A percentile compares a stretch with the other conserved stretches of the same genome.
phyloP scores from a whole-genome alignment of 2,329 filamentous ascomycete genomes.

The Fusarium nelsonii region DNA sequence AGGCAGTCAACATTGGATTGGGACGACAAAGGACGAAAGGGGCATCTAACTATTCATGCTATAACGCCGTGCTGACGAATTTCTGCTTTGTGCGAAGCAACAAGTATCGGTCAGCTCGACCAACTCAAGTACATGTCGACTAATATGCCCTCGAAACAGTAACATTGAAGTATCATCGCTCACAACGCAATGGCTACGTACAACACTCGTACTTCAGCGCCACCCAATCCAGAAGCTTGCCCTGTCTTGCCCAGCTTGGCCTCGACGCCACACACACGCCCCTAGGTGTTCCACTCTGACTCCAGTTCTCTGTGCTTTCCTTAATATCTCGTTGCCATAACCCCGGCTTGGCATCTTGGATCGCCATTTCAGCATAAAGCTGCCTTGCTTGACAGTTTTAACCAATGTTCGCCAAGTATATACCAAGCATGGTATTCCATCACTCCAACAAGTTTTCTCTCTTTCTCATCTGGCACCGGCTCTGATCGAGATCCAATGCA shows the following conservation, averaged over 20 bases:
- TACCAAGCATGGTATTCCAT: conserved; percentile 9
- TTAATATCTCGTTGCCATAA: conserved; percentile 37
- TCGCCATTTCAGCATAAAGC: conserved; percentile 24
- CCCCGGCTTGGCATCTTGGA: conserved; percentile 40
- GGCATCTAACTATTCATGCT: background rate
- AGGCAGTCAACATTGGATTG: background rate
- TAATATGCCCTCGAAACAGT: background rate
- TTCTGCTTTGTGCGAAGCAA: background rate
- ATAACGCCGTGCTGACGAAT: background rate
- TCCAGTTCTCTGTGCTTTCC: conserved; percentile 24
- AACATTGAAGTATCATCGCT: background rate
- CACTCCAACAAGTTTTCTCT: conserved; percentile 8
- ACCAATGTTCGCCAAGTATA: conserved; percentile 35
- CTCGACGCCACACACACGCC: conserved; percentile 33
- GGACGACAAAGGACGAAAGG: background rate
- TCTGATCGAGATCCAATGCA: conserved; percentile 33
- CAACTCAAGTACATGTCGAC: background rate
- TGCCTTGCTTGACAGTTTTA: conserved; percentile 39
- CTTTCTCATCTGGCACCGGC: background rate
- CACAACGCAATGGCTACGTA: background rate
- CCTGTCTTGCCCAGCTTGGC: conserved; percentile 20
- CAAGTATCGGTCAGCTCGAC: background rate
- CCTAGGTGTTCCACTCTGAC: conserved; percentile 17
- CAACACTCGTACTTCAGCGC: background rate
- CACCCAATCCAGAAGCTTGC: conserved; percentile 11